Evolutionary conservation across 805 yeast species (phyloP), one percentile per base, ranked within the genome.

Genomic region (Ogataea philodendri): DNA sequence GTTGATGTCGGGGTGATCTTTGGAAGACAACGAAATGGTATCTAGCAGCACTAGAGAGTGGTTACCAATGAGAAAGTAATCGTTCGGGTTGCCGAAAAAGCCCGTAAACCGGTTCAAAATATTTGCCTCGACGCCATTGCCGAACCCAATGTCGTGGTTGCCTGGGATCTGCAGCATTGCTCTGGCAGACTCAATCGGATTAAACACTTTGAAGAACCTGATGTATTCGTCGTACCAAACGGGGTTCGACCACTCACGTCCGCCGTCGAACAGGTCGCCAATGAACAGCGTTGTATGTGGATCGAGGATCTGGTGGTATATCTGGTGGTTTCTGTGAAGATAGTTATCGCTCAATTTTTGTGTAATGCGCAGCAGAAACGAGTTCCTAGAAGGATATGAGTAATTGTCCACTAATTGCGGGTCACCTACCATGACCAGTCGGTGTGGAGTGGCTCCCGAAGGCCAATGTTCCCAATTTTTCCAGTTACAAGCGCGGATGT

Each of bases 101-200:
- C 76, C 60, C 14, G 71, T 61, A 59, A 89, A 93, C 47, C 97
- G 65, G 21, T 72, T 59, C 13, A 70, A 57, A 10, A 84, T 78
- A 1, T 66, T 56, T 9, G 67, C 65, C 5, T 78, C 67, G 9
- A 90, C 76, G 0, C 78, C 73, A 38, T 80, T 76, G 18, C 90
- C 95, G 61, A 82, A 89, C 0, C 98, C 98, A 45, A 94, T 88
- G 57, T 93, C 98, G 55, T 93, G 98, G 52, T 93, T 93, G 1
- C 97, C 98, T 0, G 96, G 96, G 2, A 60, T 41, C 36, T 55
- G 49, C 31, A 74, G 66, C 35, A 67, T 61, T 6, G 72, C 64
- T 26, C 70, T 69, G 32, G 70, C 65, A 2, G 81, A 80, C 9
- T 28, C 43, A 9, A 48, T 31, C 3, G 46, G 33, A 18, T 51